phyloP scores from a whole-genome alignment of 345 rosid genomes.

The Hypericum perforatum region DNA sequence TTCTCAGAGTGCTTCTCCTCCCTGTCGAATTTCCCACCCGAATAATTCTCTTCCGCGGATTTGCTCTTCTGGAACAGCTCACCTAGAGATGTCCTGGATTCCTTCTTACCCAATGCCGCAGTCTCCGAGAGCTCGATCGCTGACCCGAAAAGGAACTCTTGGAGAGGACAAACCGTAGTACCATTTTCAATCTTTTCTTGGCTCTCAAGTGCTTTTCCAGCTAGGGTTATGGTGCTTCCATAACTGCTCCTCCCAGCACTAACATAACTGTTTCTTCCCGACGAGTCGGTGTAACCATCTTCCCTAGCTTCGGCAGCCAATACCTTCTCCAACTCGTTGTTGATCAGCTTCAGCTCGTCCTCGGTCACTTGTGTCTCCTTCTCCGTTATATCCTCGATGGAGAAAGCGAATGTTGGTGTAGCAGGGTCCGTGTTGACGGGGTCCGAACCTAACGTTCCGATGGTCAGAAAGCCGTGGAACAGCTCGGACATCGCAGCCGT shows the following conservation, averaged over 20 bases:
- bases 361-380: constrained; percentile 65
- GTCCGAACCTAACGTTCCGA: constrained; percentile 67
- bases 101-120: constrained; percentile 47
- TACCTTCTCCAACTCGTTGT: constrained; percentile 66
- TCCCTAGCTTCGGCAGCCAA: constrained; percentile 57
- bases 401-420: constrained; percentile 58
- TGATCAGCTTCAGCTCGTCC: constrained; percentile 56
- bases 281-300: constrained; percentile 40
- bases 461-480: constrained; percentile 77
- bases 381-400: constrained; percentile 52
- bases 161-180: constrained; percentile 53
- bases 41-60: constrained; percentile 32
- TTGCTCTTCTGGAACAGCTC: constrained; percentile 69
- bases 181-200: constrained; percentile 39
- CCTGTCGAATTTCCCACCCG: constrained; percentile 31
- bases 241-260: constrained; percentile 73
- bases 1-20: constrained; percentile 48
- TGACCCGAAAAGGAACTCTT: constrained; percentile 66
- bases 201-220: constrained; percentile 52
- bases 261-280: constrained; percentile 60
- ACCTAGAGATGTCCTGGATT: constrained; percentile 60
- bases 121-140: constrained; percentile 58
- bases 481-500: constrained; percentile 42
- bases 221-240: constrained; percentile 61
- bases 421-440: constrained; percentile 34